These are phyloP conservation scores for Prinsepia uniflora DNA, from an alignment of 306 rosid genomes.

Conservation along the genomic window DNA sequence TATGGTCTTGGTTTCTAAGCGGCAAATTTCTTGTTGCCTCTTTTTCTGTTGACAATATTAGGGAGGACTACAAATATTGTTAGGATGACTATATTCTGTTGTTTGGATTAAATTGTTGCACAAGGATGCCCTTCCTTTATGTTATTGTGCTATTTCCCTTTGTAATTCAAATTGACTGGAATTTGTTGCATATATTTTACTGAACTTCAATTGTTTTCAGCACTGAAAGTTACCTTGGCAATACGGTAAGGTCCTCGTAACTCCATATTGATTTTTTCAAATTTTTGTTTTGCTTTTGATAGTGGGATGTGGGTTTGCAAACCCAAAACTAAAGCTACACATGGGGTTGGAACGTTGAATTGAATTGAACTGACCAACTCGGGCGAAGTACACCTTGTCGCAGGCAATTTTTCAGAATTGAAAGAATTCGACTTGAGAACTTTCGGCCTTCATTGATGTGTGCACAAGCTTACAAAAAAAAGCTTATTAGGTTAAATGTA, in stretches of 20 bases:
- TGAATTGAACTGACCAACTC: neutral
- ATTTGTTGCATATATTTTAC: neutral
- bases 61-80: conserved; percentile 12
- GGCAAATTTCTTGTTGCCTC: conserved; percentile 13
- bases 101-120: conserved; percentile 10
- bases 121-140: conserved; percentile 5
- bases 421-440: no score
- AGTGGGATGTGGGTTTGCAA: neutral
- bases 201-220: neutral
- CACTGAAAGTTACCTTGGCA: neutral
- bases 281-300: neutral
- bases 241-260: neutral
- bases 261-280: neutral
- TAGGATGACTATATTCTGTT: conserved; percentile 11
- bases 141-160: neutral
- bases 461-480: neutral
- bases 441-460: neutral
- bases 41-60: conserved; percentile 9
- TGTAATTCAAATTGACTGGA: conserved; percentile 5
- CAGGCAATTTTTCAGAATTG: no score
- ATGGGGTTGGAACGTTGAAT: neutral
- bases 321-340: neutral
- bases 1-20: neutral
- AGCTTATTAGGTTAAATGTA: no score
- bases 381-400: no score